These are phyloP conservation scores for Pterocarpus macrocarpus DNA, from an alignment of 306 rosid genomes.

Conservation along the genomic window DNA sequence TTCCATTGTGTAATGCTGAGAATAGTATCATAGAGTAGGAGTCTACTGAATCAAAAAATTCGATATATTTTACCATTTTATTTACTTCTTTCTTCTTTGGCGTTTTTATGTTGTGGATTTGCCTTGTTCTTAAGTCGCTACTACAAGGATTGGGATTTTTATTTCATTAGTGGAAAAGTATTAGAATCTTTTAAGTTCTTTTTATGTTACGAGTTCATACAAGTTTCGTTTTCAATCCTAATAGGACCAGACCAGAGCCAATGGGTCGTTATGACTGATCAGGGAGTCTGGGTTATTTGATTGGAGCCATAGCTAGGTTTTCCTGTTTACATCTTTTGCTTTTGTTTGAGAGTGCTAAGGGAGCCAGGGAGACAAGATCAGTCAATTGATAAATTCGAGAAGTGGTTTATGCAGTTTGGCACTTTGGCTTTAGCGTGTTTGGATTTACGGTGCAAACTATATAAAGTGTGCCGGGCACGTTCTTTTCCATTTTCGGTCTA, in stretches of 20 bases:
- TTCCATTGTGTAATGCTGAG: background rate
- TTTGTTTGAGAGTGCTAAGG: background rate
- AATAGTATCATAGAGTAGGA: background rate
- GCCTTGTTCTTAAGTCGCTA: background rate
- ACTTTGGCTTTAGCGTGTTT: too few species aligned
- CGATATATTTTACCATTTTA: background rate
- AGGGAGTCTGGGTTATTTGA: slow-evolving; percentile 2
- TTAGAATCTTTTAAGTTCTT: background rate
- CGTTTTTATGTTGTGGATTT: background rate
- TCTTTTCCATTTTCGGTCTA: too few species aligned
- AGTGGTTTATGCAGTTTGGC: too few species aligned
- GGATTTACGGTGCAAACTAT: too few species aligned
- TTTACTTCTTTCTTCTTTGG: background rate
- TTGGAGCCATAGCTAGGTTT: background rate
- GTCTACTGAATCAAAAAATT: background rate
- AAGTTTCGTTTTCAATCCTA: background rate
- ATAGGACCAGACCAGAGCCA: background rate
- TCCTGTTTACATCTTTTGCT: background rate
- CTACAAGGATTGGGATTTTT: background rate
- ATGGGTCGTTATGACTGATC: background rate
- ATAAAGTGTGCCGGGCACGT: too few species aligned
- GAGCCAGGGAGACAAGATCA: background rate
- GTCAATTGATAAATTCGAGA: too few species aligned
- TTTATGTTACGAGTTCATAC: background rate
- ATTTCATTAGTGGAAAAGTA: background rate